These are phyloP conservation scores for Cardiospermum halicacabum DNA, from an alignment of 345 rosid species.

Conservation along the genomic window DNA sequence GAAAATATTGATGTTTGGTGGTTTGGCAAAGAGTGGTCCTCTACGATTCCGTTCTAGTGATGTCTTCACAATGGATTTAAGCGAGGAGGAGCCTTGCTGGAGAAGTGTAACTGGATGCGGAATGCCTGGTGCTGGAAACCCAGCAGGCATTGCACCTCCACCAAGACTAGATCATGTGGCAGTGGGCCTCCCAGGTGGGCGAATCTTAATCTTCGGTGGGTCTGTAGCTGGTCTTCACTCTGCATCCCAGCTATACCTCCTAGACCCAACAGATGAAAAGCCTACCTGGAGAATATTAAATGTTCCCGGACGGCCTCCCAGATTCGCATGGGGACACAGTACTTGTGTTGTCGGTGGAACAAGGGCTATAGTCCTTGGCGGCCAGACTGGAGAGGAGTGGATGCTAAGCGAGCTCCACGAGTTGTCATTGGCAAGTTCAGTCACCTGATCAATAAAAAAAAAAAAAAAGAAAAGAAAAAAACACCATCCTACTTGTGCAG, in stretches of 20 bases:
- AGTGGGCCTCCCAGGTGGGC: constrained; percentile 73
- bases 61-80: constrained; percentile 82
- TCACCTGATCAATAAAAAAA: constrained; percentile 28
- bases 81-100: constrained; percentile 88
- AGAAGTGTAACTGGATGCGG: constrained; percentile 73
- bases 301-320: constrained; percentile 75
- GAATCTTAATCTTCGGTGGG: constrained; percentile 78
- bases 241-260: constrained; percentile 80
- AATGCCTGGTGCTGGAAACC: constrained; percentile 89
- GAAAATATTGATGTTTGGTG: constrained; percentile 88
- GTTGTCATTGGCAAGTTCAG: constrained; percentile 60
- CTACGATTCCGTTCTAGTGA: constrained; percentile 82
- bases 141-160: constrained; percentile 82
- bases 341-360: constrained; percentile 94
- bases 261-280: constrained; percentile 84
- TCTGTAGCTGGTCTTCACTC: constrained; percentile 91
- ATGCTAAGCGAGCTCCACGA: constrained; percentile 88
- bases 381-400: constrained; percentile 95
- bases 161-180: constrained; percentile 93
- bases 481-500: constrained; percentile 2
- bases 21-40: constrained; percentile 85
- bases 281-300: constrained; percentile 87
- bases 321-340: constrained; percentile 95
- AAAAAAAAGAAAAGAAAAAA: neutral
- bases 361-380: constrained; percentile 79